phyloP scores from a whole-genome alignment of 2,329 filamentous ascomycete genomes.

The Xylaria digitata region DNA sequence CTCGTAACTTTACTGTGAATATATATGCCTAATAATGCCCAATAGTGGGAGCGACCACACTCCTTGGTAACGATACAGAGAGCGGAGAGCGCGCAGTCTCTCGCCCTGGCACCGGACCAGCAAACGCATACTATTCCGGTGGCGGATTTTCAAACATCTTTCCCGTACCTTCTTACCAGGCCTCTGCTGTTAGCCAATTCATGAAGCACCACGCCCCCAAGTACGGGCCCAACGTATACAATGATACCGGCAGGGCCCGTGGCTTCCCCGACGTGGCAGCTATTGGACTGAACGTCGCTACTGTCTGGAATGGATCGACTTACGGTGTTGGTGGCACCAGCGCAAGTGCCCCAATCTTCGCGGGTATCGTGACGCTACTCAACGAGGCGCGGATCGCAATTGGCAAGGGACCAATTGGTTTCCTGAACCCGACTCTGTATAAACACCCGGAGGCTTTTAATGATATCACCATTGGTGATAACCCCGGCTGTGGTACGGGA shows the following conservation, averaged over 20 bases:
- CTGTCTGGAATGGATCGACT: constrained; percentile 54
- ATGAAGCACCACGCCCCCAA: constrained; percentile 55
- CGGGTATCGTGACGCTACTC: constrained; percentile 41
- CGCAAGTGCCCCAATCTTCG: constrained; percentile 43
- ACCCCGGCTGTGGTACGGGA: constrained; percentile 46
- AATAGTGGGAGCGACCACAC: constrained; percentile 38
- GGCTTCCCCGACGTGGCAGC: constrained; percentile 62
- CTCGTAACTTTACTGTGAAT: neutral
- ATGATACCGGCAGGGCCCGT: constrained; percentile 57
- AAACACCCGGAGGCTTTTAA: constrained; percentile 47
- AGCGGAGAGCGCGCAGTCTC: constrained; percentile 39
- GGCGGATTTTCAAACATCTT: constrained; percentile 65
- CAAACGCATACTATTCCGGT: constrained; percentile 54
- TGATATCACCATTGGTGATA: constrained; percentile 49
- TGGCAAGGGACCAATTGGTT: constrained; percentile 44
- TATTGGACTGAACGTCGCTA: constrained; percentile 53
- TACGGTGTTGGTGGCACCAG: constrained; percentile 44
- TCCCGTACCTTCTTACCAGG: constrained; percentile 60
- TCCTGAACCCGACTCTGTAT: constrained; percentile 47
- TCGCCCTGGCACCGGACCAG: constrained; percentile 29
- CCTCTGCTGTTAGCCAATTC: constrained; percentile 53
- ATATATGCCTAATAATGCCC: neutral
- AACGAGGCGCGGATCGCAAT: constrained; percentile 43
- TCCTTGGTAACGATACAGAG: constrained; percentile 35
- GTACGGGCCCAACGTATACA: constrained; percentile 58